Evolutionary conservation across 139 green algal species (phyloP).

Genomic region (Limnomonas spitsbergensis): DNA sequence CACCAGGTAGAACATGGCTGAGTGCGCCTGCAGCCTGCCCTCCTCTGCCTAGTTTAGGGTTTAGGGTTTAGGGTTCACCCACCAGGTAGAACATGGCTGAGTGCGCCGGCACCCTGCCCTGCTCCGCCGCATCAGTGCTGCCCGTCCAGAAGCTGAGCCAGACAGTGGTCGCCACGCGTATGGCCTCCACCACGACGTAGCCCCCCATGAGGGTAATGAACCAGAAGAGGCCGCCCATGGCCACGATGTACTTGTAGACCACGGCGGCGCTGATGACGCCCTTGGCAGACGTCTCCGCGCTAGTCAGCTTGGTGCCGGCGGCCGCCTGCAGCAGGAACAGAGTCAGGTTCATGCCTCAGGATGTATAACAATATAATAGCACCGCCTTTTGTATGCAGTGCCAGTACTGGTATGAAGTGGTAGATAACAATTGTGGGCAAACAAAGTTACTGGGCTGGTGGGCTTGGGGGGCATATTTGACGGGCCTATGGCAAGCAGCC

Average conservation of each 20-base stretch:
- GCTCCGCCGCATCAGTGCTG: background rate
- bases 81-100: slow-evolving; percentile 27
- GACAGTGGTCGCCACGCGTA: slow-evolving; percentile 48
- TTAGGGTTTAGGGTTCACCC: too few relatives aligned
- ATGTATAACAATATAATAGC: too few relatives aligned
- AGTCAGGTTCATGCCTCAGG: too few relatives aligned
- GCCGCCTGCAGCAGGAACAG: background rate
- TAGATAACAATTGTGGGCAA: too few relatives aligned
- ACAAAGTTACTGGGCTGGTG: too few relatives aligned
- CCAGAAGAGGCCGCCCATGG: slow-evolving; percentile 40
- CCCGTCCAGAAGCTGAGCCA: slow-evolving; percentile 66
- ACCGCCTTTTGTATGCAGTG: too few relatives aligned
- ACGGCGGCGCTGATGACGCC: slow-evolving; percentile 44
- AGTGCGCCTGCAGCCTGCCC: background rate
- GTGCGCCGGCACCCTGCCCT: background rate
- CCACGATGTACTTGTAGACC: slow-evolving; percentile 44
- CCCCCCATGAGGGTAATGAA: slow-evolving; percentile 40
- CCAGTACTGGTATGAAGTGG: too few relatives aligned
- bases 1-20: slow-evolving; percentile 26
- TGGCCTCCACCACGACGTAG: slow-evolving; percentile 47
- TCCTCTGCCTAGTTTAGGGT: too few relatives aligned
- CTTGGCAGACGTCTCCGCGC: slow-evolving; percentile 27
- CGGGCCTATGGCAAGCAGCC: too few relatives aligned
- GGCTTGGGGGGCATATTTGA: too few relatives aligned
- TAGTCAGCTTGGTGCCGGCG: background rate